Evolutionary conservation across 1,284 basidiomycete genomes (phyloP), one percentile per base, ranked within the genome.

Genomic region (Sparassis latifolia): DNA sequence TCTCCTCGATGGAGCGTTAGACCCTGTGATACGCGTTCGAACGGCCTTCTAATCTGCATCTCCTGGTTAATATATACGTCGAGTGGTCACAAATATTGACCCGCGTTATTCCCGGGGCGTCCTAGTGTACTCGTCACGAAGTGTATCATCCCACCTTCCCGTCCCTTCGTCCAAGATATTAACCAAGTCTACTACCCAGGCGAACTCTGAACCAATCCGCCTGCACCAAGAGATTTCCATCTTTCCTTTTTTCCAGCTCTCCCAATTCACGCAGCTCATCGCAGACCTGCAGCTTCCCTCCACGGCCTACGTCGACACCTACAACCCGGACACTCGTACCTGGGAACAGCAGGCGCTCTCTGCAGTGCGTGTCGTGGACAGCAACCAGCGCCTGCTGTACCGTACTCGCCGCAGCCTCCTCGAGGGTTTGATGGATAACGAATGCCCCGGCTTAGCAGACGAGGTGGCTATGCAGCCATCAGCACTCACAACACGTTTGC

Each of bases 161-260:
- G 20, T 20, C 20, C 20, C 20, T 39, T 41, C 47, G 41, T 44
- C 40, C 31, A 30, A 7, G 42, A 39, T 42, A 28, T 9, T 28
- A 31, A 12, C 28, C 43, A 29, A 9, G 2, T 42, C n/a, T 10
- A 2, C 7, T 30, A 9, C 29, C 2, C 58, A 84, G 83, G 69
- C 77, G 10, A 73, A 75, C 53, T 69, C 67, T n/a, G 75, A 79
- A 47, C 83, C 84, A 3, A 72, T 86, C 40, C 75, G 84, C 2
- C 67, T 86, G 20, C 76, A 77, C 20, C 76, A 79, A 53, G 76
- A 76, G 54, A 71, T 84, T 42, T 67, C 78, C 0, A 81, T 80
- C 0, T 86, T 85, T 56, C 83, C 84, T 0, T 73, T 78, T 33
- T 82, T 86, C 60, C 77, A 77, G 43, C 70, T 84, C n/a, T 73